These are phyloP conservation scores for Scheffersomyces stipitis DNA, from an alignment of 805 yeast genomes.

Conservation along the genomic window DNA sequence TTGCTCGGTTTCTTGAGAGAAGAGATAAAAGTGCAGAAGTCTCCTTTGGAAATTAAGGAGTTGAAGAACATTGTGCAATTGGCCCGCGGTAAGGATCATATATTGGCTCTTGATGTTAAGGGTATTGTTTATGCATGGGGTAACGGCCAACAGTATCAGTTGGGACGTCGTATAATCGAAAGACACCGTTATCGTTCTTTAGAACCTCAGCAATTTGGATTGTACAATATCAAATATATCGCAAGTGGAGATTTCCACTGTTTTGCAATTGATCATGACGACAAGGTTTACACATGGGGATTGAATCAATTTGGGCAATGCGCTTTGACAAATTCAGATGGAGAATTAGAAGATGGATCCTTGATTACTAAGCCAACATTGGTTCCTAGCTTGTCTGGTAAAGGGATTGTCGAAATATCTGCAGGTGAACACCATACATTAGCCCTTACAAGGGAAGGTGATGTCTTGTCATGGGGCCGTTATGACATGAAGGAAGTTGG, in stretches of 20 bases:
- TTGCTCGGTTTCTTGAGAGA: slow-evolving; percentile 72
- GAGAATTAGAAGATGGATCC: slow-evolving; percentile 82
- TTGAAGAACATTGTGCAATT: slow-evolving; percentile 73
- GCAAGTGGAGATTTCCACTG: slow-evolving; percentile 96
- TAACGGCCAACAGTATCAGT: slow-evolving; percentile 88
- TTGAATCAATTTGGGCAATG: slow-evolving; percentile 96
- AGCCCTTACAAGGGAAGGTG: slow-evolving; percentile 71
- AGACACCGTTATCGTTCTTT: slow-evolving; percentile 71
- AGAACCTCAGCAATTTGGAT: slow-evolving; percentile 81
- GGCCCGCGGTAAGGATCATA: slow-evolving; percentile 92
- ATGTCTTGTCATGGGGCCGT: slow-evolving; percentile 84
- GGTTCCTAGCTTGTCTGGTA: slow-evolving; percentile 61
- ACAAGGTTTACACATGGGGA: slow-evolving; percentile 87
- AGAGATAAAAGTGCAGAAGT: slow-evolving; percentile 58
- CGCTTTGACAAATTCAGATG: slow-evolving; percentile 61
- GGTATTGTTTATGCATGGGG: slow-evolving; percentile 98
- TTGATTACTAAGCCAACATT: slow-evolving; percentile 74
- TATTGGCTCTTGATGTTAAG: slow-evolving; percentile 75
- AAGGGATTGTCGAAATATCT: slow-evolving; percentile 58
- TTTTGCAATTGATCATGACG: slow-evolving; percentile 79
- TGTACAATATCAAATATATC: slow-evolving; percentile 72
- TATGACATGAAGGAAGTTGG: slow-evolving; percentile 94
- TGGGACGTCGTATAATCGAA: slow-evolving; percentile 83
- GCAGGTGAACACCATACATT: slow-evolving; percentile 96
- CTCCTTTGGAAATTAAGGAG: slow-evolving; percentile 62